Base-by-base conservation (phyloP, 208 protist genomes). In the Wallacemonas sp. region DNA sequence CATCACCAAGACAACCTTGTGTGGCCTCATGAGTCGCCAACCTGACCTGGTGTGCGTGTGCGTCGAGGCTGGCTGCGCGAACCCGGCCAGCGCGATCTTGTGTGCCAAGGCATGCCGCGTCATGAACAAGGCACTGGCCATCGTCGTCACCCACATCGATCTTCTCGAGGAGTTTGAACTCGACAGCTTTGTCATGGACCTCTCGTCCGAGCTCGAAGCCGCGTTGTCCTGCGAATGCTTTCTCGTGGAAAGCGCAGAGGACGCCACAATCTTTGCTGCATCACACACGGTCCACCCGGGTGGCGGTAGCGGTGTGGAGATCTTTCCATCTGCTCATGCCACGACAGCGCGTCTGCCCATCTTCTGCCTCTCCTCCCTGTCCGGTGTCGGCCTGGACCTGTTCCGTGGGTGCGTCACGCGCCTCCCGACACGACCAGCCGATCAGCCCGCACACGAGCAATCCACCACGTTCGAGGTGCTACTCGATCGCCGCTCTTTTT, bases 121-220 rank as follows among this genome's bases (percentile, higher is more conserved):
- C 34, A 78, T 99, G 54, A 72, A 90, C 19, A 85, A 98, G 23
- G 91, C 95, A 2, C 84, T 98, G 16, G 87, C 95, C 56, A 68
- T 98, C 29, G 90, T 97, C 30, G 66, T 99, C 5, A 99, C 98
- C 1, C 98, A 98, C 76, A 72, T 94, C 47, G 98, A 99, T 74
- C 84, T 87, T 32, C 73, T 92, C 14, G 72, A 93, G 24, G 94
- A 98, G 30, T 94, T 97, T 71, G 90, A 98, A 60, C 58, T 98
- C 14, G 92, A 97, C 41, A 70, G 83, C 32, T 96, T 96, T 36
- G 3, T 97, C 57, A 78, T 95, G 46, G 85, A 98, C 26, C 67
- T 98, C 44, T 61, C 76, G 17, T 81, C 73, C 1, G 73, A 71
- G 47, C 71, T 95, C 26, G 60, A 76, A 24, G 54, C 61, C 38